These are phyloP conservation scores for Arthrobotrys megalospora DNA, from an alignment of 2,329 filamentous ascomycete genomes.

Conservation along the genomic window DNA sequence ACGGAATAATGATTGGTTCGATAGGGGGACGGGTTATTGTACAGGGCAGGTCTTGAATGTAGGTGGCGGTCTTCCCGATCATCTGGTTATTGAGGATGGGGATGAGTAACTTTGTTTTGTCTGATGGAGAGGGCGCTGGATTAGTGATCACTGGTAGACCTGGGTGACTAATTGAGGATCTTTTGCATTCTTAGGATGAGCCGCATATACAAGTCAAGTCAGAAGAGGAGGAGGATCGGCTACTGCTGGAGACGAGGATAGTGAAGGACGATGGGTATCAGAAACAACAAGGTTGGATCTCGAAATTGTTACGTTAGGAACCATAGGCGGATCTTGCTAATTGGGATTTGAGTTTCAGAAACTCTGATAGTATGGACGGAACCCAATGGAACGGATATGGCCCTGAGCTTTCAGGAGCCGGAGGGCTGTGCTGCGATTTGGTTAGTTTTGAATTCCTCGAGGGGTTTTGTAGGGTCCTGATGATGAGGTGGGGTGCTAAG, in stretches of 20 bases:
- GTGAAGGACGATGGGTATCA: conserved; percentile 96
- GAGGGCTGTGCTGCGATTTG: conserved; percentile 95
- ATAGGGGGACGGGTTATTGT: conserved; percentile 96
- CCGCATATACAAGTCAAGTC: conserved; percentile 91
- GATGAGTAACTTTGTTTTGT: too few relatives aligned
- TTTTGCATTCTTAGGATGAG: conserved; percentile 75
- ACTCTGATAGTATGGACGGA: conserved; percentile 99
- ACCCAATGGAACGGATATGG: conserved; percentile 92
- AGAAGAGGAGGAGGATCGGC: conserved; percentile 87
- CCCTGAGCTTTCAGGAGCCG: conserved; percentile 95
- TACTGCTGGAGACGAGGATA: conserved; percentile 90
- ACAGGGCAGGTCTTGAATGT: conserved; percentile 82
- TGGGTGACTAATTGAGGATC: conserved; percentile 25
- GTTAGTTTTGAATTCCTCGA: conserved; percentile 70
- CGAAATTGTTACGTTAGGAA: conserved; percentile 62
- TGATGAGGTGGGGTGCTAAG: conserved; percentile 58
- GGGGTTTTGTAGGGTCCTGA: conserved; percentile 54
- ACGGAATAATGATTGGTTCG: conserved; percentile 99
- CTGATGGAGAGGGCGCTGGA: not conserved
- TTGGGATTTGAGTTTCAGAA: conserved; percentile 73
- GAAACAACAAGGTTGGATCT: conserved; percentile 87
- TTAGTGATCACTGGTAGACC: conserved; percentile 45
- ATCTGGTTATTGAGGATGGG: not conserved
- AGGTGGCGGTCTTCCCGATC: conserved; percentile 67
- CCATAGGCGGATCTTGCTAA: conserved; percentile 63